phyloP scores from a whole-genome alignment of 331 rosid species.

The Phaseolus coccineus region DNA sequence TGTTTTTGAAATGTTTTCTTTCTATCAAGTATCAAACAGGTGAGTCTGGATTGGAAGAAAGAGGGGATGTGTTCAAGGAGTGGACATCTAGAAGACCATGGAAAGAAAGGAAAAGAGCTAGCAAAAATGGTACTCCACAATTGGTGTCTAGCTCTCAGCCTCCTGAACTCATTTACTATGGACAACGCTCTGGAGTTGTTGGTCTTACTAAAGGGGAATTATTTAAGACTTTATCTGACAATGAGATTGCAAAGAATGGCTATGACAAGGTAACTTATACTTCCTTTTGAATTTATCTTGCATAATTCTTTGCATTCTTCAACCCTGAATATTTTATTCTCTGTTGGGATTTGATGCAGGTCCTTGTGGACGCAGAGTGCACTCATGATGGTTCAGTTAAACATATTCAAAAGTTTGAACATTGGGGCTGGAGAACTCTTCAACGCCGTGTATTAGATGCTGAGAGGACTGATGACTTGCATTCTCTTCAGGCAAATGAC shows the following conservation, averaged over 20 bases:
- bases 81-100: slow-evolving; percentile 89
- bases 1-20: slow-evolving; percentile 57
- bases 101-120: slow-evolving; percentile 81
- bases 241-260: slow-evolving; percentile 59
- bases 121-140: slow-evolving; percentile 45
- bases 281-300: slow-evolving; percentile 24
- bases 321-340: slow-evolving; percentile 30
- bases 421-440: slow-evolving; percentile 93
- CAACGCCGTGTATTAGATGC: slow-evolving; percentile 84
- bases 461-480: slow-evolving; percentile 75
- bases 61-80: slow-evolving; percentile 66
- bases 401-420: slow-evolving; percentile 88
- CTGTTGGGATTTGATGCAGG: slow-evolving; percentile 58
- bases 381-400: slow-evolving; percentile 97
- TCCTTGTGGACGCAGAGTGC: slow-evolving; percentile 97
- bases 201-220: slow-evolving; percentile 71
- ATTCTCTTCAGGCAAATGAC: slow-evolving; percentile 72
- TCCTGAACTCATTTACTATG: slow-evolving; percentile 88
- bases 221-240: slow-evolving; percentile 51
- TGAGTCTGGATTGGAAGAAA: slow-evolving; percentile 56
- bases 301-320: slow-evolving; percentile 18
- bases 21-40: slow-evolving; percentile 69
- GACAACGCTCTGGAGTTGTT: slow-evolving; percentile 73
- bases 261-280: slow-evolving; percentile 74
- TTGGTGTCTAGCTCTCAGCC: slow-evolving; percentile 53